These are phyloP conservation scores for Lonicera japonica DNA, from an alignment of 129 eudicot genomes.

Conservation along the genomic window DNA sequence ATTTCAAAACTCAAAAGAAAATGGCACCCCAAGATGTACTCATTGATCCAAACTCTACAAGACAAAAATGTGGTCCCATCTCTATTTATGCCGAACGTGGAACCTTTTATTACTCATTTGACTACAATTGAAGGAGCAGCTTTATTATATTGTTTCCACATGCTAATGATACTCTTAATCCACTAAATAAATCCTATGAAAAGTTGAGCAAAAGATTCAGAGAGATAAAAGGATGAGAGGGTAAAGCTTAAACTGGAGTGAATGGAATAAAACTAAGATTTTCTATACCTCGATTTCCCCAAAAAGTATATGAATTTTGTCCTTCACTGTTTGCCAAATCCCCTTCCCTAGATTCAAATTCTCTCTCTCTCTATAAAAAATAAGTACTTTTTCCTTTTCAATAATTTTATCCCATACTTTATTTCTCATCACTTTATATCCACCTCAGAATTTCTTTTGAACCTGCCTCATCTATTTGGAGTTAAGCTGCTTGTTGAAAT, in stretches of 20 bases:
- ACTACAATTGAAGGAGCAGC: background rate
- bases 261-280: slow-evolving; percentile 18
- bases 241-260: too few species aligned
- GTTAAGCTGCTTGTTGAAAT: too few species aligned
- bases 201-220: slow-evolving; percentile 1
- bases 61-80: background rate
- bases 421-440: slow-evolving; percentile 24
- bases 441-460: slow-evolving; percentile 44
- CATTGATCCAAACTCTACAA: background rate
- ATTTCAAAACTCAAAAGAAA: too few species aligned
- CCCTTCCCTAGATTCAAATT: slow-evolving; percentile 32
- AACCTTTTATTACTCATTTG: background rate
- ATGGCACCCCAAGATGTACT: background rate
- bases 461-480: slow-evolving; percentile 30
- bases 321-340: slow-evolving; percentile 15
- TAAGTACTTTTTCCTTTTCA: background rate
- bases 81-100: background rate
- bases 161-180: slow-evolving; percentile 2
- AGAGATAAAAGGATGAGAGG: too few species aligned
- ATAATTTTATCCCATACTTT: slow-evolving; percentile 23
- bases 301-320: slow-evolving; percentile 36
- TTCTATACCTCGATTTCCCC: slow-evolving; percentile 28
- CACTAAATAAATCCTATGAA: slow-evolving; percentile 17
- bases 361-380: slow-evolving; percentile 5
- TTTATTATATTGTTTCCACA: background rate